Evolutionary conservation across 306 rosid species (phyloP).

Genomic region (Citrullus colocynthis): DNA sequence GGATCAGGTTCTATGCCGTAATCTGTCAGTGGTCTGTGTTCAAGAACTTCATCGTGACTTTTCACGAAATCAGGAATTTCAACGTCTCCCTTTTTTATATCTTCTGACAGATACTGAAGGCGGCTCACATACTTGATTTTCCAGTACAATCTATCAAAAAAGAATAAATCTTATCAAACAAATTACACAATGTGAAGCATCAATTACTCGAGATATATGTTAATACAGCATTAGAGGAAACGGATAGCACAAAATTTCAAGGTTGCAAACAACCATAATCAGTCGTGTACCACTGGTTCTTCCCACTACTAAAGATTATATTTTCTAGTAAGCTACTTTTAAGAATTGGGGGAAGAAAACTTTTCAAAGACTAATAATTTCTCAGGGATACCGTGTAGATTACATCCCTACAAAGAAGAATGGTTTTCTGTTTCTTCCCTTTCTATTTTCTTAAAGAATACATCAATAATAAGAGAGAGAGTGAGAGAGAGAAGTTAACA

Average conservation of each 20-base stretch:
- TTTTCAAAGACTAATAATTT: neutral
- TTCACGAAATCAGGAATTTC: conserved; percentile 82
- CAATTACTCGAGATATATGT: neutral
- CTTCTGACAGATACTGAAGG: conserved; percentile 93
- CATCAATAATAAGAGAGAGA: neutral
- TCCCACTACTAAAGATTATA: neutral
- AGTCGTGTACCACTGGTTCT: neutral
- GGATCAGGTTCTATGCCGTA: conserved; percentile 89
- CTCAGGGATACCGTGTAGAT: neutral
- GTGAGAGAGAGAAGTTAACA: too few relatives aligned
- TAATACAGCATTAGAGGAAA: neutral
- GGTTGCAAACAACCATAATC: neutral
- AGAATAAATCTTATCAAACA: neutral
- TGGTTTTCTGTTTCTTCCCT: neutral
- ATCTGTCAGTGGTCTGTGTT: conserved; percentile 87
- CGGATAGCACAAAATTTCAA: neutral
- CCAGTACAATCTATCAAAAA: conserved; percentile 63
- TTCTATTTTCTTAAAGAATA: neutral
- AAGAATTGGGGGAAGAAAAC: neutral
- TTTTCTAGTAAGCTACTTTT: neutral
- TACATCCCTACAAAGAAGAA: neutral
- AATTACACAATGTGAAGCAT: neutral
- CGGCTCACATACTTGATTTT: conserved; percentile 82
- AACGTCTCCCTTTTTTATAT: conserved; percentile 59
- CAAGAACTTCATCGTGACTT: conserved; percentile 65